Conservation (phyloP, 169 alveolate species). For the Cyclospora cayetanensis region DNA sequence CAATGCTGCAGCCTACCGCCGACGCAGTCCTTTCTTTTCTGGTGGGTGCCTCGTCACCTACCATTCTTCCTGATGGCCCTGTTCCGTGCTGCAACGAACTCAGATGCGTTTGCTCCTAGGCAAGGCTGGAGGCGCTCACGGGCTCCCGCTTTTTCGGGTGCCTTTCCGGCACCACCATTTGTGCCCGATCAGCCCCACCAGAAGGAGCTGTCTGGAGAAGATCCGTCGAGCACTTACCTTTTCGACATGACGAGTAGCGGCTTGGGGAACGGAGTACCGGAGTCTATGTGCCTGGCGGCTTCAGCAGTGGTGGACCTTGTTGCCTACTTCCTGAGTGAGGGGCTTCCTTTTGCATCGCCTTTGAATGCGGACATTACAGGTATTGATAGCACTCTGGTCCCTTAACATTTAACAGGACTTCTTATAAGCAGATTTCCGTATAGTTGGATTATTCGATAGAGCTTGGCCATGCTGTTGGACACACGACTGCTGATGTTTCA, state of each 20-base stretch:
- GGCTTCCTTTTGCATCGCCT: constrained; percentile 52
- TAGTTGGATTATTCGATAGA: no score
- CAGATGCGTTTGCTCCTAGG: constrained; percentile 53
- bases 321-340: constrained; percentile 48
- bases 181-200: not conserved
- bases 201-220: not conserved
- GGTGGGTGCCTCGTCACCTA: constrained; percentile 64
- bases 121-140: constrained; percentile 62
- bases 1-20: constrained; percentile 37
- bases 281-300: constrained; percentile 61
- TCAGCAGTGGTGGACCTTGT: constrained; percentile 59
- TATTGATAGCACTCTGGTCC: not conserved
- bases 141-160: constrained; percentile 53
- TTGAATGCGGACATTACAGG: constrained; percentile 59
- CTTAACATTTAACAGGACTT: no score
- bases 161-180: constrained; percentile 58
- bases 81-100: constrained; percentile 43
- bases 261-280: constrained; percentile 55
- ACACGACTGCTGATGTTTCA: not conserved
- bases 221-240: constrained; percentile 14
- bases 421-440: not conserved
- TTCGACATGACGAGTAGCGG: constrained; percentile 64
- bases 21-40: constrained; percentile 16
- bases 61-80: constrained; percentile 61
- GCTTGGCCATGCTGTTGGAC: no score